These are phyloP conservation scores for Eimeria necatrix DNA, from an alignment of 169 alveolate species.

Conservation along the genomic window DNA sequence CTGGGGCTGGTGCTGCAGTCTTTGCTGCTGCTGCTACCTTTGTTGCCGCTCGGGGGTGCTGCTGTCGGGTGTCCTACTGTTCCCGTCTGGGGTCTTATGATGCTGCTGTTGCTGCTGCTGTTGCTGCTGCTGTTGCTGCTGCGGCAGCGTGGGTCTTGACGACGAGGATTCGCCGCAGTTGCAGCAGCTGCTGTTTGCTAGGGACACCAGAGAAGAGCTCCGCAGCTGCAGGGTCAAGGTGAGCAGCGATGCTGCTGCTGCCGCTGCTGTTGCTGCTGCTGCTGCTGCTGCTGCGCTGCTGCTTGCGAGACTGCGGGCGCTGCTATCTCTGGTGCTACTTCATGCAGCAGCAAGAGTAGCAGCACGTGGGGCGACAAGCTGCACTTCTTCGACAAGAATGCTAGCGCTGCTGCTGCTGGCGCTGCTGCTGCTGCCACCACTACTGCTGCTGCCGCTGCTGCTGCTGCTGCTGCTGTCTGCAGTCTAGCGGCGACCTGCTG, in stretches of 20 bases:
- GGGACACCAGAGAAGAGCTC: slow-evolving; percentile 12
- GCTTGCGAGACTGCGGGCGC: neutral
- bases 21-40: neutral
- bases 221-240: slow-evolving; percentile 49
- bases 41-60: too few species aligned
- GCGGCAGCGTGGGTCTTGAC: slow-evolving; percentile 11
- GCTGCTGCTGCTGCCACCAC: slow-evolving; percentile 15
- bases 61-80: too few species aligned
- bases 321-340: slow-evolving; percentile 31
- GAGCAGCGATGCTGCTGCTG: slow-evolving; percentile 26
- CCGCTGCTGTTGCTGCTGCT: slow-evolving; percentile 38
- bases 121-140: slow-evolving; percentile 14
- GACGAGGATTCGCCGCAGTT: slow-evolving; percentile 11
- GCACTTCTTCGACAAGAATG: neutral
- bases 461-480: slow-evolving; percentile 22
- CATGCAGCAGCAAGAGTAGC: neutral
- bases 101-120: slow-evolving; percentile 3
- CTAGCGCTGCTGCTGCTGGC: slow-evolving; percentile 31
- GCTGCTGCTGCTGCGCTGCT: slow-evolving; percentile 23
- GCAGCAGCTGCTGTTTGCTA: slow-evolving; percentile 20
- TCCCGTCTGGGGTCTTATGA: neutral
- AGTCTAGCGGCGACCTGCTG: slow-evolving; percentile 76
- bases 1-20: neutral
- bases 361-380: neutral
- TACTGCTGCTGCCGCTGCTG: slow-evolving; percentile 26